Evolutionary conservation across 176 grass and related monocot species (phyloP).

Genomic region (Secale cereale): DNA sequence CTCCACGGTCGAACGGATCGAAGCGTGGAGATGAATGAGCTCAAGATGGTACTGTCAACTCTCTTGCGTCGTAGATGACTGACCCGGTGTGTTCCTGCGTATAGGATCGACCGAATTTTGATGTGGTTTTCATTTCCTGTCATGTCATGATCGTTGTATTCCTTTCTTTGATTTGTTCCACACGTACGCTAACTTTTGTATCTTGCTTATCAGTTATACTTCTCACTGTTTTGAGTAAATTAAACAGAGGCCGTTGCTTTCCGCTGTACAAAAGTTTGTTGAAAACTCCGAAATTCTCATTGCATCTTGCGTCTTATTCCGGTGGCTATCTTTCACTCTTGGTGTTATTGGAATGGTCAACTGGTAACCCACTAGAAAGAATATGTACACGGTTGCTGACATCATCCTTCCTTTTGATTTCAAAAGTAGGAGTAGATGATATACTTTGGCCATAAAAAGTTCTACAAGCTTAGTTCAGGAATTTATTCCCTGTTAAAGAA

Average conservation of each 20-base stretch:
- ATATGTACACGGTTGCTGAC: neutral
- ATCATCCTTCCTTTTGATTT: neutral
- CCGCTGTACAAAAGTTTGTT: constrained; percentile 16
- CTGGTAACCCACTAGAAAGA: neutral
- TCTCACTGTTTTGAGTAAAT: constrained; percentile 28
- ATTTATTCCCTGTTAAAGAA: constrained; percentile 5
- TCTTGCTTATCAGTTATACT: constrained; percentile 24
- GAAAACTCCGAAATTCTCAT: neutral
- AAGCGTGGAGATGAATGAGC: constrained; percentile 75
- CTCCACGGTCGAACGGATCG: constrained; percentile 66
- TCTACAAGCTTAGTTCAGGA: neutral
- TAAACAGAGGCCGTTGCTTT: constrained; percentile 15
- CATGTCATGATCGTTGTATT: constrained; percentile 9
- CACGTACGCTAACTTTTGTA: constrained; percentile 25
- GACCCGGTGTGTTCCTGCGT: constrained; percentile 39
- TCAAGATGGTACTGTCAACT: constrained; percentile 16
- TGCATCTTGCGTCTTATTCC: neutral
- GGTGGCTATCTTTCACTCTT: neutral
- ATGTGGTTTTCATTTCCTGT: constrained; percentile 22
- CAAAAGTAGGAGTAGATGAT: neutral
- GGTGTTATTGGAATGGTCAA: constrained; percentile 2
- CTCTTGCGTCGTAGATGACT: constrained; percentile 37
- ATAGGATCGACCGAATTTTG: constrained; percentile 34
- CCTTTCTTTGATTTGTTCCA: constrained; percentile 9
- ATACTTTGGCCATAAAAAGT: neutral